Percentiles rank a stretch among this genome's conserved stretches.
Conservation (phyloP, 2,329 filamentous ascomycete genomes). For the Periconia macrospinosa region DNA sequence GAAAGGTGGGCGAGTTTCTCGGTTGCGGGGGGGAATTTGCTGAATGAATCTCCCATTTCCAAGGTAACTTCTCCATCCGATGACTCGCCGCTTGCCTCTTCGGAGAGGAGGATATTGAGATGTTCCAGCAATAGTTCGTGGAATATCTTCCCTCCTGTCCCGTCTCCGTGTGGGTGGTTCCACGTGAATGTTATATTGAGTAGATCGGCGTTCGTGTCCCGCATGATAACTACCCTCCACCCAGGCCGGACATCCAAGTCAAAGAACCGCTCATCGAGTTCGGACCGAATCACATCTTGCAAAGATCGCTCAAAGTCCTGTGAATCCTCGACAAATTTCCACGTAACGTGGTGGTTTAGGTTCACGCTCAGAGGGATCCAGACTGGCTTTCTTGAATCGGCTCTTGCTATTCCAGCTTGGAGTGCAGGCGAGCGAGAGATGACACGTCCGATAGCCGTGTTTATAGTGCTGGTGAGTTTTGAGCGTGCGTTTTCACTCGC, state of each 20-base stretch:
- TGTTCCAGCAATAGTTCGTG: conserved; percentile 28
- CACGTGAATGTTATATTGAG: conserved; percentile 15
- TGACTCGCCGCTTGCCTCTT: conserved; percentile 6
- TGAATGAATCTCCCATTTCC: conserved; percentile 24
- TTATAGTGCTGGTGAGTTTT: conserved; percentile 12
- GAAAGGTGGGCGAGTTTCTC: conserved; percentile 21
- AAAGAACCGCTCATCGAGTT: conserved; percentile 16
- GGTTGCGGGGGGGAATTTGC: conserved; percentile 24
- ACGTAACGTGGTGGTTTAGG: conserved; percentile 9
- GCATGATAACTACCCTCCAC: conserved; percentile 18
- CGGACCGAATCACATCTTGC: conserved; percentile 13
- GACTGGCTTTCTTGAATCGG: conserved; percentile 12
- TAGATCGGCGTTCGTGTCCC: conserved; percentile 11
- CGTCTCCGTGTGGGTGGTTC: conserved; percentile 21
- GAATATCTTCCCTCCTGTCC: conserved; percentile 17
- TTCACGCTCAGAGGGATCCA: conserved; percentile 13
- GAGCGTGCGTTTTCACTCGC: conserved; percentile 9
- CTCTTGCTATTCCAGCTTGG: conserved; percentile 15
- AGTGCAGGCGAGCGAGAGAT: conserved; percentile 14
- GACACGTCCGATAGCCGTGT: conserved; percentile 13
- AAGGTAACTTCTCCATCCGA: conserved; percentile 17
- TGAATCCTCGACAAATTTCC: conserved; percentile 7
- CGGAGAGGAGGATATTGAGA: conserved; percentile 20
- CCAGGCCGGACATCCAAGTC: conserved; percentile 11
- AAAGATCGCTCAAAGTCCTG: conserved; percentile 9